Evolutionary conservation across 768 basidiomycete species (phyloP).

Genomic region (Ramaria sp.): DNA sequence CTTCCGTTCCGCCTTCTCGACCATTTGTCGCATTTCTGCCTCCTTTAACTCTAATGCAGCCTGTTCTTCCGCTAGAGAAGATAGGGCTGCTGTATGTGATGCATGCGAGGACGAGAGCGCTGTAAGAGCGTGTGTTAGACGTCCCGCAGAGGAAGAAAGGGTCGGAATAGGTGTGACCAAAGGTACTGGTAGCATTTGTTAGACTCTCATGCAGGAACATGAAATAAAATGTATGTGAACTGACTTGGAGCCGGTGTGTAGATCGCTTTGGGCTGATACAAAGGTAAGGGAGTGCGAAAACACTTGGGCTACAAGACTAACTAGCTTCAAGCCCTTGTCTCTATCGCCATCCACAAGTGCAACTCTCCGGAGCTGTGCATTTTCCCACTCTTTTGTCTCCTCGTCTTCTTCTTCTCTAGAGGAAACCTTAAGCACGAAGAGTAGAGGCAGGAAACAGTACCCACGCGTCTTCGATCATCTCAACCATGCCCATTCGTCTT

Average conservation of each 20-base stretch:
- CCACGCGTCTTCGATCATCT: constrained; percentile 75
- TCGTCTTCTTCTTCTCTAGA: constrained; percentile 71
- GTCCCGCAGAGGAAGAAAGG: constrained; percentile 47
- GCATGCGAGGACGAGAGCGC: constrained; percentile 60
- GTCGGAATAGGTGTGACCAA: constrained; percentile 49
- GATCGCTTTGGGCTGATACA: constrained; percentile 29
- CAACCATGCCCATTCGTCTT: constrained; percentile 59
- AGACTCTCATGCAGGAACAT: constrained; percentile 1
- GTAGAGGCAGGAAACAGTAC: constrained; percentile 18
- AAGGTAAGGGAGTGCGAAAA: not conserved
- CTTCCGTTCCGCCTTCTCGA: constrained; percentile 64
- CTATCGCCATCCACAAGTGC: constrained; percentile 36
- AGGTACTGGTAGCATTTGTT: constrained; percentile 44
- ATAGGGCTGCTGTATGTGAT: constrained; percentile 43
- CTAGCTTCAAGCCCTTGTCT: not conserved
- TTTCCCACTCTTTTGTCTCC: constrained; percentile 78
- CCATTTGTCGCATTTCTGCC: constrained; percentile 62
- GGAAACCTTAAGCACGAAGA: not conserved
- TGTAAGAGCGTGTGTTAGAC: constrained; percentile 48
- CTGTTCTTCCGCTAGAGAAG: constrained; percentile 50
- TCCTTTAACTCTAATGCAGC: constrained; percentile 55
- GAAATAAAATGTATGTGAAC: constrained; percentile 13
- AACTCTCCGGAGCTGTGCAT: constrained; percentile 69
- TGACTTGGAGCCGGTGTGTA: constrained; percentile 70
- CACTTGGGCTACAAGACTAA: constrained; percentile 5